Base-by-base conservation (phyloP, 1,284 basidiomycete species). In the Phellinidium pouzarii region DNA sequence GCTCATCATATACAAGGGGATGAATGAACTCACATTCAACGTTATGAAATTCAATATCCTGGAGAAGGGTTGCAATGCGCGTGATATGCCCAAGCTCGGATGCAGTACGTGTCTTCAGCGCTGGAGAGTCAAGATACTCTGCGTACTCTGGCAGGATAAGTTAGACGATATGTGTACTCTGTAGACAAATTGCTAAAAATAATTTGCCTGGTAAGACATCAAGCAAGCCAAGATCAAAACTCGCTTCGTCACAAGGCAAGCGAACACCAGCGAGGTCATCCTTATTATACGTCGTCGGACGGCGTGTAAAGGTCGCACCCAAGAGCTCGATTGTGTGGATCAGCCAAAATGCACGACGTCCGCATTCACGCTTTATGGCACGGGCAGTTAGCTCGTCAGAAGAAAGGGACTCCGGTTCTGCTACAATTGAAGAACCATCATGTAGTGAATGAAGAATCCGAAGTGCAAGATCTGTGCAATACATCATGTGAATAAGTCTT, bases 271-370 rank as follows among this genome's bases (percentile, higher is more conserved):
- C 76, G 54, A 84, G 67, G 58, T 87, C 81, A 14, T 68, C 67
- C 29, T 78, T 77, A 40, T 70, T 72, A 54, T 77, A 72, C 12
- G 71, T 65, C 44, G 74, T 71, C 17, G 71, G 68, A 52, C 74
- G 74, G 62, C 73, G 73, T 61, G 75, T 77, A 58, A 76, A 72
- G 52, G 79, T 73, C 54, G 73, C 71, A 69, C 58, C 44, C 20
- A 67, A 46, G 25, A 65, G 49, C 34, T 66, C 62, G 62, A 71
- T 65, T 48, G 80, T 68, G 62, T 82, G 79, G 51, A 87, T 78
- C 49, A 87, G 68, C 87, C 87, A 90, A 65, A 89, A 88, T 54
- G 85, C 79, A 50, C 87, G 79, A 46, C 87, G 78, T 23, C 80
- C 71, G 58, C 80, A 82, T 68, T 88, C 86, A 52, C 79, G 79